Evolutionary conservation across 2,329 filamentous ascomycete genomes (phyloP).

Genomic region (Grosmannia huntii): DNA sequence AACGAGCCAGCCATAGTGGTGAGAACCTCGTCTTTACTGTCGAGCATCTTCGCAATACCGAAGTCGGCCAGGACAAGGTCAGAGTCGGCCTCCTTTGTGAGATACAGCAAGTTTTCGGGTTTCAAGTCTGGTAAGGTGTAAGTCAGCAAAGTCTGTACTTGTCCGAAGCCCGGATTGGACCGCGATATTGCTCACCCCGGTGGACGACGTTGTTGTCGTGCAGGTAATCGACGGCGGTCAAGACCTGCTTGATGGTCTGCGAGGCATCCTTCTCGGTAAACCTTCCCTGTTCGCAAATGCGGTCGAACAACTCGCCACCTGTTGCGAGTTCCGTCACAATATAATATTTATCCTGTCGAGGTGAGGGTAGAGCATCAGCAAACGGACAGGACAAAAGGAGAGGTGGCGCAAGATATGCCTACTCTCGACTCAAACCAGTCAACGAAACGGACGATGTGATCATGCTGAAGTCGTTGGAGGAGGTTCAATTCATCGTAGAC

Average conservation of each 20-base stretch:
- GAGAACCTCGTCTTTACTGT: conserved; percentile 77
- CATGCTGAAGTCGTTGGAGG: conserved; percentile 80
- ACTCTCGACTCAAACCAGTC: conserved; percentile 99
- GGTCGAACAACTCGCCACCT: conserved; percentile 91
- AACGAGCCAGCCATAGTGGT: conserved; percentile 99
- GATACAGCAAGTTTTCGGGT: conserved; percentile 92
- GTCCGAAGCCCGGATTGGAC: background rate
- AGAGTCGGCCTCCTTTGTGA: conserved; percentile 64
- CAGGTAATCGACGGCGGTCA: conserved; percentile 86
- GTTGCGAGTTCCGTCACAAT: conserved; percentile 95
- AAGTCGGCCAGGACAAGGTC: conserved; percentile 92
- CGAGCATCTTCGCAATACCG: conserved; percentile 96
- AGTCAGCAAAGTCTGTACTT: conserved; percentile 6
- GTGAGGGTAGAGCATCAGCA: background rate
- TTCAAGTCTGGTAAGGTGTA: conserved; percentile 60
- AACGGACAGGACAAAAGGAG: background rate
- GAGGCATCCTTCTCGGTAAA: conserved; percentile 98
- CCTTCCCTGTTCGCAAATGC: conserved; percentile 94
- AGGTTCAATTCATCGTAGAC: conserved; percentile 95
- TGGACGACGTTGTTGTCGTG: conserved; percentile 94
- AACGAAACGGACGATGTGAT: conserved; percentile 92
- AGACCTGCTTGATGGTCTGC: conserved; percentile 86
- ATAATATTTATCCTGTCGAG: conserved; percentile 86
- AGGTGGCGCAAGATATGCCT: conserved; percentile 19
- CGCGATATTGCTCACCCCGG: conserved; percentile 49